These are phyloP conservation scores for Holtermanniella nyarrowii DNA, from an alignment of 768 basidiomycete genomes.

Conservation along the genomic window DNA sequence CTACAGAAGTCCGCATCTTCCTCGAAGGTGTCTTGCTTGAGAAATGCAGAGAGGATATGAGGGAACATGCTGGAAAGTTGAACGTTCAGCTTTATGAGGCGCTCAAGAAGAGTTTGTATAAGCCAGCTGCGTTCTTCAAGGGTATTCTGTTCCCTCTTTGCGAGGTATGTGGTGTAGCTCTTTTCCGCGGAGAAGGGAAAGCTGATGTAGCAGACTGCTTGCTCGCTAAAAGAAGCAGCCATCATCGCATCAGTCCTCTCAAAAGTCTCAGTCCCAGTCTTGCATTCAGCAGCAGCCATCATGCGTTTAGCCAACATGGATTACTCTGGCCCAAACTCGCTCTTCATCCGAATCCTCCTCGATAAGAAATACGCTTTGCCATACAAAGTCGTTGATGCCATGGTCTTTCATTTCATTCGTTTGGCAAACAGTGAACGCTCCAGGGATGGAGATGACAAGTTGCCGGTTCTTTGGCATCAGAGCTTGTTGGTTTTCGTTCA, in stretches of 20 bases:
- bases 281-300: slow-evolving; percentile 91
- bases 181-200: background rate
- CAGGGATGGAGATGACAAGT: slow-evolving; percentile 58
- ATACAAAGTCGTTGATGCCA: slow-evolving; percentile 92
- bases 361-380: slow-evolving; percentile 98
- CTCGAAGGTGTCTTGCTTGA: slow-evolving; percentile 83
- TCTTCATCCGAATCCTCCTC: slow-evolving; percentile 90
- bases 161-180: slow-evolving; percentile 51
- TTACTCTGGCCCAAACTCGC: slow-evolving; percentile 86
- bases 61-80: slow-evolving; percentile 64
- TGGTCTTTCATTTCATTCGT: slow-evolving; percentile 96
- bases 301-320: slow-evolving; percentile 92
- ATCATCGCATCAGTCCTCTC: slow-evolving; percentile 85
- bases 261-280: slow-evolving; percentile 84
- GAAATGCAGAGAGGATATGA: slow-evolving; percentile 79
- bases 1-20: slow-evolving; percentile 83
- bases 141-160: slow-evolving; percentile 92
- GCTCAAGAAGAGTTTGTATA: slow-evolving; percentile 84
- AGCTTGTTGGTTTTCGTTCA: slow-evolving; percentile 88
- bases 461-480: slow-evolving; percentile 99
- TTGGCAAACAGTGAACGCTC: slow-evolving; percentile 72
- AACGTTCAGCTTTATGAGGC: slow-evolving; percentile 89
- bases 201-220: slow-evolving; percentile 51
- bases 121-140: slow-evolving; percentile 97
- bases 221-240: slow-evolving; percentile 85